phyloP scores from a whole-genome alignment of 768 basidiomycete species.

The Podaxis sp. region DNA sequence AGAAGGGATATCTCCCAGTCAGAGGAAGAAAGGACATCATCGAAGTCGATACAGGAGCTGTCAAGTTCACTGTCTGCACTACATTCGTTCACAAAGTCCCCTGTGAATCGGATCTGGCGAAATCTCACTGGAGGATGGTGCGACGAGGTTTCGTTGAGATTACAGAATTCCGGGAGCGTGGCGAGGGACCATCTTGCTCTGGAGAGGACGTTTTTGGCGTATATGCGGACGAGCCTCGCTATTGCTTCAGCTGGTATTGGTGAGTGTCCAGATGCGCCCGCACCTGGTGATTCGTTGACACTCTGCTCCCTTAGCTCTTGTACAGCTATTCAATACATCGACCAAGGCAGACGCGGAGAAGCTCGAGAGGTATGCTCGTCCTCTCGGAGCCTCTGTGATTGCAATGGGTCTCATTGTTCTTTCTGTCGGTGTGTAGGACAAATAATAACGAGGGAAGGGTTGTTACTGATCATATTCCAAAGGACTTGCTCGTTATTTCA shows the following conservation, averaged over 20 bases:
- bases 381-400: constrained; percentile 52
- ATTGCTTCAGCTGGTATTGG: constrained; percentile 61
- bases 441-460: neutral
- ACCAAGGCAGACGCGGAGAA: constrained; percentile 18
- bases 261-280: constrained; percentile 27
- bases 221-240: constrained; percentile 62
- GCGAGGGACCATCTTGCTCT: constrained; percentile 66
- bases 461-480: constrained; percentile 4
- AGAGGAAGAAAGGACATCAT: neutral
- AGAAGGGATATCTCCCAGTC: neutral
- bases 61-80: neutral
- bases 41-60: neutral
- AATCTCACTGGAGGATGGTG: neutral
- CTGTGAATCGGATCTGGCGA: neutral
- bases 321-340: constrained; percentile 38
- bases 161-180: constrained; percentile 62
- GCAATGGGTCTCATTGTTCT: constrained; percentile 48
- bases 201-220: constrained; percentile 64
- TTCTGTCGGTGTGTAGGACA: constrained; percentile 40
- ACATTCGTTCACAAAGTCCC: neutral
- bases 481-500: constrained; percentile 57
- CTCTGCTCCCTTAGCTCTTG: constrained; percentile 38
- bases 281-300: neutral
- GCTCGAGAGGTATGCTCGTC: constrained; percentile 39
- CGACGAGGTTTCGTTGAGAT: constrained; percentile 27